Percentiles rank a stretch among this genome's conserved stretches.
These are phyloP conservation scores for Monosporozyma unispora DNA, from an alignment of 805 yeast species.

Conservation along the genomic window DNA sequence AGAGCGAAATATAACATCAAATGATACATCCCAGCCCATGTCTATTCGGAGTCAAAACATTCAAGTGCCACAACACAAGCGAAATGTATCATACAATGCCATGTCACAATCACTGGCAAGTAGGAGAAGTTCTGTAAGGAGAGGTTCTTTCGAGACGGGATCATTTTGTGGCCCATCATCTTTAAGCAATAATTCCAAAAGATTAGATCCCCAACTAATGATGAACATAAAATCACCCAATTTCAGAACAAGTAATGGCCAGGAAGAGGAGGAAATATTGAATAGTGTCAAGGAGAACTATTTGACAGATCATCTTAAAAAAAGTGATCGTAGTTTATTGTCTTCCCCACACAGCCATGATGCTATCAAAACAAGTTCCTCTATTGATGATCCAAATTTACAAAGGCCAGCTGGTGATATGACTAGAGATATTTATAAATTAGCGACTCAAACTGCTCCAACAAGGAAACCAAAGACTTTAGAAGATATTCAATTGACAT, in stretches of 20 bases:
- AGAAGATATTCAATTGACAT: constrained; percentile 20
- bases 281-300: constrained; percentile 27
- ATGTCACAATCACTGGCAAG: constrained; percentile 1
- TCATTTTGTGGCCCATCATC: not conserved
- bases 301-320: constrained; percentile 10
- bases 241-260: constrained; percentile 19
- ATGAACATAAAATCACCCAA: constrained; percentile 27
- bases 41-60: not conserved
- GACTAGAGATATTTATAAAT: constrained; percentile 30
- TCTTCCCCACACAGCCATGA: not conserved
- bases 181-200: not conserved
- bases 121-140: constrained; percentile 5
- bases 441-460: constrained; percentile 5
- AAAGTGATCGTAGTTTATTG: not conserved
- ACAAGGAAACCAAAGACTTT: constrained; percentile 13
- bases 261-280: constrained; percentile 24
- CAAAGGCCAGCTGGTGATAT: constrained; percentile 31
- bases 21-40: not conserved
- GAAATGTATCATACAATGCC: not conserved
- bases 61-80: not conserved
- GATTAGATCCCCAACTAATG: constrained; percentile 14
- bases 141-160: constrained; percentile 1
- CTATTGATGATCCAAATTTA: constrained; percentile 4
- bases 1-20: not conserved
- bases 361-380: constrained; percentile 2